These are phyloP conservation scores for Boletus sp. DNA, from an alignment of 768 basidiomycete genomes.

Conservation along the genomic window DNA sequence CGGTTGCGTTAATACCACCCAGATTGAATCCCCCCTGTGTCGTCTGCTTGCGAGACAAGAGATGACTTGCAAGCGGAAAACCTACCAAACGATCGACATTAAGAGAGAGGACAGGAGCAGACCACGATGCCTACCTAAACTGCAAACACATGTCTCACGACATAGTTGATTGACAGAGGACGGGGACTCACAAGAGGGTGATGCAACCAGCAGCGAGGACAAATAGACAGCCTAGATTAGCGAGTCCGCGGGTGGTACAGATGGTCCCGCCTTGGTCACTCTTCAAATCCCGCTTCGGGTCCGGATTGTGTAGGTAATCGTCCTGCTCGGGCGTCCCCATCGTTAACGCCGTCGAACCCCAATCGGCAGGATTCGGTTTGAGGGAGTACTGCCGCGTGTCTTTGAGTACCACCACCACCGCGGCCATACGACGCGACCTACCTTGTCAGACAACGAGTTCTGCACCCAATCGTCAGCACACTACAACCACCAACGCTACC, in stretches of 20 bases:
- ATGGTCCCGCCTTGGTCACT: conserved; percentile 57
- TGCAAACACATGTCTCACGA: neutral
- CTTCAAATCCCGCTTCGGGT: conserved; percentile 50
- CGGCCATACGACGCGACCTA: neutral
- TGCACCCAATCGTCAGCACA: conserved; percentile 2
- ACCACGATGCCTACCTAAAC: conserved; percentile 12
- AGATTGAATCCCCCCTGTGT: conserved; percentile 63
- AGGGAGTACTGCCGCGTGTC: conserved; percentile 35
- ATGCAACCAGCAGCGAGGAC: conserved; percentile 47
- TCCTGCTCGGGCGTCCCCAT: conserved; percentile 52
- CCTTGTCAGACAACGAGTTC: conserved; percentile 30
- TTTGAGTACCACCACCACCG: neutral
- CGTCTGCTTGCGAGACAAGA: conserved; percentile 37
- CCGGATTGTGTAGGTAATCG: conserved; percentile 63
- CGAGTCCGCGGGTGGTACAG: conserved; percentile 58
- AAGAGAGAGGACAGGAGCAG: neutral
- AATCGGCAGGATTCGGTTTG: conserved; percentile 42
- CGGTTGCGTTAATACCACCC: conserved; percentile 70
- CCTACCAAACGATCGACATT: conserved; percentile 24
- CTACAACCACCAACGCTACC: neutral
- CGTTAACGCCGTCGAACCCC: conserved; percentile 46
- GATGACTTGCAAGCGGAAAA: conserved; percentile 49
- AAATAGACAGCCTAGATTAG: conserved; percentile 64
- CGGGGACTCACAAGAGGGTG: conserved; percentile 52
- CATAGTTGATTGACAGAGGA: neutral